Base-by-base conservation (phyloP, 1,139 yeast species). In the Taphrina deformans region DNA sequence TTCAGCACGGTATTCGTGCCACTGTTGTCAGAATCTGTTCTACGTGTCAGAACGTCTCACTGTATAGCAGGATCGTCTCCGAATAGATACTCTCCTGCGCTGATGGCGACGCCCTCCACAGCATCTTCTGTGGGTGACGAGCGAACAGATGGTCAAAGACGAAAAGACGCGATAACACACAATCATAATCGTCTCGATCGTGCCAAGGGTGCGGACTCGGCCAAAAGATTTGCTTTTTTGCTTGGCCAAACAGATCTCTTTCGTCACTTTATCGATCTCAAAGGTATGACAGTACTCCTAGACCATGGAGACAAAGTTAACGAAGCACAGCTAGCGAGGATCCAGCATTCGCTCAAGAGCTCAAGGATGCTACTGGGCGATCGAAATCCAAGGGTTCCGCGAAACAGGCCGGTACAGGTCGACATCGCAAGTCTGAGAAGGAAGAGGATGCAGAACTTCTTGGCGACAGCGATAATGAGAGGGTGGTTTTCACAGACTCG, bases 381-480 rank as follows among this genome's bases (percentile, higher is more conserved):
- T 31, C 55, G 16, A 48, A 21, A 40, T 21, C 46, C 55, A 27
- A 48, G 73, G 63, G 66, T 71, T 66, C 68, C 67, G 53, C 58
- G 60, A 75, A 69, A 69, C 74, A 66, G 68, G 73, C 70, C n/a
- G 73, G 70, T 69, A 75, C 67, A 31, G 69, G 66, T 21, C 67
- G 73, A 7, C 72, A 70, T 38, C 69, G 73, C 35, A 71, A 71
- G 71, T 75, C 76, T 29, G 79, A 73, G 75, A 87, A 88, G 75
- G 97, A 92, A 73, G 98, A 92, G 74, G 97, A 90, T 74, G 96
- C 90, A 0, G 97, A 90, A 75, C 79, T 90, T 66, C 79, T 92
- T 71, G 93, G 85, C 67, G 86, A 83, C 62, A 86, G 80, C 52
- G 76, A 72, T 18, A 75, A 72, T 31, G 84, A 82, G 41, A 78